Evolutionary conservation across 768 basidiomycete genomes (phyloP).

Genomic region (Nevesoporus exiguus): DNA sequence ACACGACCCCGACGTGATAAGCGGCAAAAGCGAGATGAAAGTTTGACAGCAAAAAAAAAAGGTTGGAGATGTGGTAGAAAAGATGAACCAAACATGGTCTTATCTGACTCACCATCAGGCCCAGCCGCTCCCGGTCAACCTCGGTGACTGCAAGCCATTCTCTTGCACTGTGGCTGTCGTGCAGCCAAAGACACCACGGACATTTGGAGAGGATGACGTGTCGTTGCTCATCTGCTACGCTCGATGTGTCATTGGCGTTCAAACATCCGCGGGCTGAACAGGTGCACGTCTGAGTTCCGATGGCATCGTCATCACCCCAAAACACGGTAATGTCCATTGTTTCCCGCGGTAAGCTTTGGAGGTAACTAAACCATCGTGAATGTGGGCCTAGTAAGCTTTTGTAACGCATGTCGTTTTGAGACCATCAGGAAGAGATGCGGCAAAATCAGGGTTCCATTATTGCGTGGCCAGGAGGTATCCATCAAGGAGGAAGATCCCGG

Average conservation of each 20-base stretch:
- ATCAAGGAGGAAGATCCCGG: slow-evolving; percentile 25
- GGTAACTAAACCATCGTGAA: slow-evolving; percentile 64
- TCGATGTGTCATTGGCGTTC: slow-evolving; percentile 6
- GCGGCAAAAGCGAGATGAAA: slow-evolving; percentile 14
- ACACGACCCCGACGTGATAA: slow-evolving; percentile 9
- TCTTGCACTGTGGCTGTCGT: slow-evolving; percentile 31
- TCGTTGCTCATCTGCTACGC: background rate
- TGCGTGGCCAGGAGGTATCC: slow-evolving; percentile 9
- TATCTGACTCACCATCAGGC: slow-evolving; percentile 26
- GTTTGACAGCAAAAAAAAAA: slow-evolving; percentile 1
- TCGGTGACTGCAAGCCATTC: slow-evolving; percentile 36
- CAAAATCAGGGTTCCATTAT: slow-evolving; percentile 5
- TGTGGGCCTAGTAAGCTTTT: slow-evolving; percentile 44
- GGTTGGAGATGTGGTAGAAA: background rate
- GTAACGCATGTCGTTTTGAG: slow-evolving; percentile 11
- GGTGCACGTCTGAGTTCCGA: slow-evolving; percentile 14
- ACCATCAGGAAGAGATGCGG: background rate
- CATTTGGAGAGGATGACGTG: slow-evolving; percentile 6
- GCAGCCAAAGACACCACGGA: slow-evolving; percentile 17
- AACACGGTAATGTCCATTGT: slow-evolving; percentile 58
- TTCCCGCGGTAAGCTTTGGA: slow-evolving; percentile 57
- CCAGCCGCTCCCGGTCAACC: slow-evolving; percentile 24
- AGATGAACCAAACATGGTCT: slow-evolving; percentile 5
- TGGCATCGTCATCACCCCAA: slow-evolving; percentile 42
- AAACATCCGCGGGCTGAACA: slow-evolving; percentile 15